Percentiles rank a stretch among this genome's conserved stretches.
Conservation (phyloP, 306 rosid genomes). For the Dalbergia cochinchinensis region DNA sequence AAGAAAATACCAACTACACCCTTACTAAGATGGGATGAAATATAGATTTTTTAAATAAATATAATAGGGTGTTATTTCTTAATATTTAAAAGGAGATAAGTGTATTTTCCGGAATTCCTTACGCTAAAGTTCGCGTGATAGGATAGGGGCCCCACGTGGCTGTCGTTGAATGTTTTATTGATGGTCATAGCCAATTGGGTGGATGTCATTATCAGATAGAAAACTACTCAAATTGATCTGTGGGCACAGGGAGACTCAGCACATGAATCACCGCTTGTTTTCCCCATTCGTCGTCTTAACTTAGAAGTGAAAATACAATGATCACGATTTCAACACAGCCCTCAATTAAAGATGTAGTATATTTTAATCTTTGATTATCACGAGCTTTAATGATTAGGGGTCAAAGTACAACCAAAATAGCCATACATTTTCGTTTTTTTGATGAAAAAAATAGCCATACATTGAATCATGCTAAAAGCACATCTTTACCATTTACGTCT, state of each 20-base stretch:
- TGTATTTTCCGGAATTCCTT: too few species aligned
- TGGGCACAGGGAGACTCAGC: neutral
- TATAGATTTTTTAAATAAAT: too few species aligned
- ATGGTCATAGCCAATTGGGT: constrained; percentile 55
- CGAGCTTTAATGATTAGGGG: neutral
- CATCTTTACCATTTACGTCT: neutral
- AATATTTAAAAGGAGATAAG: too few species aligned
- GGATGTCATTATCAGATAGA: neutral
- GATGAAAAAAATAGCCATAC: neutral
- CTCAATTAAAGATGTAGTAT: neutral
- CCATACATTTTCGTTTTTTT: neutral
- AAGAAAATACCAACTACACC: too few species aligned
- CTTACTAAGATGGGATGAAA: too few species aligned
- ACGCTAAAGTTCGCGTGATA: too few species aligned
- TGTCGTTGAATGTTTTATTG: constrained; percentile 55
- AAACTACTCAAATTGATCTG: constrained; percentile 25
- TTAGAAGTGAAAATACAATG: constrained; percentile 39
- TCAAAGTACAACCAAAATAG: neutral
- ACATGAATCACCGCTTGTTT: constrained; percentile 22
- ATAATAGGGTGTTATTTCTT: too few species aligned
- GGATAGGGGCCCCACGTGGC: constrained; percentile 55
- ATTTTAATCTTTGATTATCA: neutral
- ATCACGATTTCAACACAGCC: neutral
- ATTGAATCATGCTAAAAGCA: neutral
- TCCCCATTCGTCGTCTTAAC: constrained; percentile 1